Evolutionary conservation across 371 early-diverging fungal species (phyloP).

Genomic region (Mucor lusitanicus): DNA sequence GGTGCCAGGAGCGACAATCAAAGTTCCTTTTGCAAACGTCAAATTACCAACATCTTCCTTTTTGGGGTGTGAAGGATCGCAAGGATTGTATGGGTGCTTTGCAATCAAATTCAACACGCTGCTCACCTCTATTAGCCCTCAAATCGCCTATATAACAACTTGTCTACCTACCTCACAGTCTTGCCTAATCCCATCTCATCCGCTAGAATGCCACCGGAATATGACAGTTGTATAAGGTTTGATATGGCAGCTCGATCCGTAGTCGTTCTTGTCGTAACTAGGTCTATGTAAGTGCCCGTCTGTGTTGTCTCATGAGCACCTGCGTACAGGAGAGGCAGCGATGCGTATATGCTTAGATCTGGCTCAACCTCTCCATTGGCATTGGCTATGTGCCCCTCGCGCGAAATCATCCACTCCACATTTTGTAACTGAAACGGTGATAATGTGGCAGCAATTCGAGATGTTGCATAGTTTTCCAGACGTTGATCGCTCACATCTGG

Average conservation of each 20-base stretch:
- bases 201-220: constrained; percentile 81
- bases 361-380: background rate
- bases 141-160: background rate
- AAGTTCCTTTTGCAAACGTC: constrained; percentile 47
- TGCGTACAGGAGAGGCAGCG: constrained; percentile 5
- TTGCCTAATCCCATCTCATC: constrained; percentile 96
- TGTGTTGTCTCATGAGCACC: background rate
- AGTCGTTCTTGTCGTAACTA: background rate
- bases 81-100: constrained; percentile 25
- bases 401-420: constrained; percentile 40
- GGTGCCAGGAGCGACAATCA: constrained; percentile 64
- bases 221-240: background rate
- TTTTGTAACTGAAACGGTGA: constrained; percentile 45
- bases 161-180: constrained; percentile 77
- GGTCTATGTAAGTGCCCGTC: background rate
- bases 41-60: background rate
- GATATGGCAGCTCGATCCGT: background rate
- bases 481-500: constrained; percentile 20
- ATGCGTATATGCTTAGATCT: background rate
- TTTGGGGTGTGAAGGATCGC: constrained; percentile 7
- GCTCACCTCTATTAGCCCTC: background rate
- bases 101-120: constrained; percentile 56
- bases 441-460: constrained; percentile 16
- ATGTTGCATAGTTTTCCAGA: constrained; percentile 9
- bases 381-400: constrained; percentile 27